Percentiles rank a stretch among this genome's conserved stretches.
phyloP scores from a whole-genome alignment of 2,329 filamentous ascomycete species.

The Magnaporthales sp. region DNA sequence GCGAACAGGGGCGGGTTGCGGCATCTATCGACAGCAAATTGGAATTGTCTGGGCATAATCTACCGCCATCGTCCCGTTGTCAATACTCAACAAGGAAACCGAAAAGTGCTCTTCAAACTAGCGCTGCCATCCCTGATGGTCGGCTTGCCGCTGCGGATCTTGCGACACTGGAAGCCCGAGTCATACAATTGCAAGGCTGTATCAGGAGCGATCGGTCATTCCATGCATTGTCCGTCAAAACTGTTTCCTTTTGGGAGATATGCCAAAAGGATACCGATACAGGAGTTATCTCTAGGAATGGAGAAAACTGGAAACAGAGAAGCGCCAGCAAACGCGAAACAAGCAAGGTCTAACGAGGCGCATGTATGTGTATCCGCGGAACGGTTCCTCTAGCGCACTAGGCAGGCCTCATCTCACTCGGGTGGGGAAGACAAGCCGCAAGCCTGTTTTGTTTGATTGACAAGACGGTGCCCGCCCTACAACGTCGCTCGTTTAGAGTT shows the following conservation, averaged over 20 bases:
- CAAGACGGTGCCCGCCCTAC: background rate
- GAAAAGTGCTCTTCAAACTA: background rate
- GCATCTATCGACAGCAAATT: background rate
- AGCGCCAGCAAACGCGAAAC: background rate
- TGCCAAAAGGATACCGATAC: too few species aligned
- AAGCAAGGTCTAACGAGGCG: background rate
- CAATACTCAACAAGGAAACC: background rate
- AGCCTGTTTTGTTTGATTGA: background rate
- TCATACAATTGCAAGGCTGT: background rate
- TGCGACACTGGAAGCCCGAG: background rate
- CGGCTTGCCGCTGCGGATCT: background rate
- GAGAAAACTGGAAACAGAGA: background rate
- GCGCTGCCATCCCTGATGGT: background rate
- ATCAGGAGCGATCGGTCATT: background rate
- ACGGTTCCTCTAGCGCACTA: background rate
- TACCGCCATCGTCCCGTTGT: background rate
- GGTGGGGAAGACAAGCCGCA: background rate
- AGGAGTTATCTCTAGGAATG: background rate
- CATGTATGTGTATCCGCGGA: background rate
- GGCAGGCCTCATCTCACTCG: background rate
- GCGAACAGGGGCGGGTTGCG: background rate
- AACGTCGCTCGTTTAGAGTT: background rate
- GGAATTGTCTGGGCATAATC: background rate
- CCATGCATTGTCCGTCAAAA: background rate
- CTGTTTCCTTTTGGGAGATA: background rate